phyloP scores from a whole-genome alignment of 106 monocot genomes.

The Dioscorea zingiberensis region DNA sequence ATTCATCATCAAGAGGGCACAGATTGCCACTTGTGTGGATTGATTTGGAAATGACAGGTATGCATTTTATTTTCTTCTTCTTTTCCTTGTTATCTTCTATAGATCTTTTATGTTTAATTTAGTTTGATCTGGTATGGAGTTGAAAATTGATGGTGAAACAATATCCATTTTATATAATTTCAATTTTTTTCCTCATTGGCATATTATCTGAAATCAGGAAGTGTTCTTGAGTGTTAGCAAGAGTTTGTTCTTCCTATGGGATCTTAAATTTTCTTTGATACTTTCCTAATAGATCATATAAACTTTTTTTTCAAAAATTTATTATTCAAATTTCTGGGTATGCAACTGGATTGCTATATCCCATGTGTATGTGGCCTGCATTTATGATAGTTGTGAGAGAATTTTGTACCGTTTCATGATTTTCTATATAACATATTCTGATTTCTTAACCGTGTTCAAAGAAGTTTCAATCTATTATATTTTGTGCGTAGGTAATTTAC shows the following conservation, averaged over 20 bases:
- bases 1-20: conserved; percentile 25
- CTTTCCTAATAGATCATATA: neutral
- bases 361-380: neutral
- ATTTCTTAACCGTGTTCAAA: neutral
- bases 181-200: neutral
- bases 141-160: neutral
- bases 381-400: neutral
- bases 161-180: neutral
- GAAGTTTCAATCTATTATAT: too few species aligned
- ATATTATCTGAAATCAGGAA: neutral
- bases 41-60: conserved; percentile 86
- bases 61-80: neutral
- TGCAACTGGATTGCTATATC: neutral
- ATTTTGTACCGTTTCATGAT: neutral
- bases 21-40: conserved; percentile 69
- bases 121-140: neutral
- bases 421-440: neutral
- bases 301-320: neutral
- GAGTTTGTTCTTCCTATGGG: neutral
- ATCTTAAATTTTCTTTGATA: neutral
- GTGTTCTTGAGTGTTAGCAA: neutral
- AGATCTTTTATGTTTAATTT: too few species aligned
- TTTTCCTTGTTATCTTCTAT: neutral
- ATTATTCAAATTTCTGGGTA: neutral
- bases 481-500: neutral